Evolutionary conservation across 495 filamentous ascomycete species (phyloP).

Genomic region (Penicillium chermesinum): DNA sequence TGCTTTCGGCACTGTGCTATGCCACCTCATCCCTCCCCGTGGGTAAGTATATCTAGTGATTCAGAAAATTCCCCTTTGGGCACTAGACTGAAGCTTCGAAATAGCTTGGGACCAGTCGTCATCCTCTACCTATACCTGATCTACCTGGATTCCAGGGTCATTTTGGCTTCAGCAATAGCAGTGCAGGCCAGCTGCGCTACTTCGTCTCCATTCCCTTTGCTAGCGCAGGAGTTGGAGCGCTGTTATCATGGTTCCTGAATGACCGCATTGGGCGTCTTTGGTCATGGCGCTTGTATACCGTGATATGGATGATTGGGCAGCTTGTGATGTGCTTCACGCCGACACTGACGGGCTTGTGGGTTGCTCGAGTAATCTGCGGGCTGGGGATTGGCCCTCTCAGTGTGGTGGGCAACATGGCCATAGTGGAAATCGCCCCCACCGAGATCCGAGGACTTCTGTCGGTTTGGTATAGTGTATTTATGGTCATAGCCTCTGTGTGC

Average conservation of each 20-base stretch:
- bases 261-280: conserved; percentile 14
- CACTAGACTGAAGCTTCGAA: not conserved
- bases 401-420: conserved; percentile 8
- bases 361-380: conserved; percentile 12
- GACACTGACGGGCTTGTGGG: conserved; percentile 3
- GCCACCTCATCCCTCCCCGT: not conserved
- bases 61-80: not conserved
- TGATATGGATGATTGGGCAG: conserved; percentile 11
- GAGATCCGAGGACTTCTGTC: conserved; percentile 18
- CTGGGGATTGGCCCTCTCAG: conserved; percentile 16
- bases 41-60: not conserved
- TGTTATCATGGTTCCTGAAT: conserved; percentile 17
- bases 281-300: conserved; percentile 11
- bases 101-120: not conserved
- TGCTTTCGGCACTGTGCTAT: not conserved
- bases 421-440: conserved; percentile 15
- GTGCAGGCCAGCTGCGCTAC: not conserved
- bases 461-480: conserved; percentile 11
- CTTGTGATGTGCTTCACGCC: conserved; percentile 3
- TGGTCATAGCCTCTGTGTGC: conserved; percentile 2
- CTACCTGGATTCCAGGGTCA: not conserved
- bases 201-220: conserved; percentile 17
- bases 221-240: conserved; percentile 12
- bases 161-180: not conserved
- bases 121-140: not conserved